A percentile compares a stretch with the other conserved stretches of the same genome.
Conservation (phyloP, 2,329 filamentous ascomycete species). For the Xylaria sp. region DNA sequence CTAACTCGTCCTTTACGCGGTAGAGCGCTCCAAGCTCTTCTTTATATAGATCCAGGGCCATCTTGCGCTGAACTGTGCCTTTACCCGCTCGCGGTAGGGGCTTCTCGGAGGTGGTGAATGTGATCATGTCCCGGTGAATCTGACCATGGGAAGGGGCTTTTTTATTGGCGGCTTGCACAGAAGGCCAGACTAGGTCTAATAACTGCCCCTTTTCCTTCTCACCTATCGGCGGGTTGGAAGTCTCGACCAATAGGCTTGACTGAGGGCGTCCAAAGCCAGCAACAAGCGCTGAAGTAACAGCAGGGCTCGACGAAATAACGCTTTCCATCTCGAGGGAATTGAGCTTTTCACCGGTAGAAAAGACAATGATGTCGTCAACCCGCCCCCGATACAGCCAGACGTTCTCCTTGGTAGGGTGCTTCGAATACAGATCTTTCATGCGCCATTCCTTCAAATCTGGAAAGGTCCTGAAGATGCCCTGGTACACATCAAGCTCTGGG, state of each 20-base stretch:
- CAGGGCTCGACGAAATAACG: conserved; percentile 34
- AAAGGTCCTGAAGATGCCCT: conserved; percentile 46
- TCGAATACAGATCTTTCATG: conserved; percentile 45
- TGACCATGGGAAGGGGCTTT: conserved; percentile 19
- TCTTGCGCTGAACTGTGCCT: conserved; percentile 40
- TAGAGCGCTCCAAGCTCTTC: conserved; percentile 40
- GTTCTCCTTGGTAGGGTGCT: conserved; percentile 38
- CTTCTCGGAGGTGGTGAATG: conserved; percentile 35
- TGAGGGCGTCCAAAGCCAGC: conserved; percentile 36
- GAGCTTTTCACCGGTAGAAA: conserved; percentile 46
- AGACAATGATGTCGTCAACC: conserved; percentile 37
- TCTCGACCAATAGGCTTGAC: conserved; percentile 32
- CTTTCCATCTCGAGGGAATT: conserved; percentile 44
- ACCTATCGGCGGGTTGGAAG: conserved; percentile 1
- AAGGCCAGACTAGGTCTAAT: conserved; percentile 24
- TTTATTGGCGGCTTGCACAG: conserved; percentile 17
- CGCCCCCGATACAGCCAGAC: conserved; percentile 40
- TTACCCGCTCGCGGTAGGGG: conserved; percentile 40
- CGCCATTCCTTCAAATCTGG: conserved; percentile 42
- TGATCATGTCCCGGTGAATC: conserved; percentile 31
- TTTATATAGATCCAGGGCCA: conserved; percentile 35
- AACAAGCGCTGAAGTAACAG: conserved; percentile 38
- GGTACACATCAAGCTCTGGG: conserved; percentile 26
- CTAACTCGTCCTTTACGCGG: conserved; percentile 3
- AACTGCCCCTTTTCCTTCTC: conserved; percentile 10